phyloP scores from a whole-genome alignment of 306 rosid genomes.

The Trifolium repens region DNA sequence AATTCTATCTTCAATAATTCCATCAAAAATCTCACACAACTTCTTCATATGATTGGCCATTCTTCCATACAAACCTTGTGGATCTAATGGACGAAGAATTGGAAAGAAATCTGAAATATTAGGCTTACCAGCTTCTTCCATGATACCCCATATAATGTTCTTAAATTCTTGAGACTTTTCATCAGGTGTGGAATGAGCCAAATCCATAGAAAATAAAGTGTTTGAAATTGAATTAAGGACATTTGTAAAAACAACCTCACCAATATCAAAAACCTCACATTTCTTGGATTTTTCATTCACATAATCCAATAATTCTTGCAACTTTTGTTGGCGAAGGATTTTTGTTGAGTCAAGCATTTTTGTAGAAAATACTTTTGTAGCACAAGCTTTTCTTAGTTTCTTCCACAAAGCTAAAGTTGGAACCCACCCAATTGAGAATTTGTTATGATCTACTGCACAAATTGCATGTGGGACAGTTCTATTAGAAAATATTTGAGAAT shows the following conservation, averaged over 20 bases:
- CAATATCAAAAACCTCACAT: slow-evolving; percentile 32
- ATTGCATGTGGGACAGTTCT: slow-evolving; percentile 13
- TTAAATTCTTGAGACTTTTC: slow-evolving; percentile 35
- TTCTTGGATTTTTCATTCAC: slow-evolving; percentile 1
- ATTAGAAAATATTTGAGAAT: slow-evolving; percentile 3
- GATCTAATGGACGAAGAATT: slow-evolving; percentile 18
- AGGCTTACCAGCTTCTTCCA: slow-evolving; percentile 33
- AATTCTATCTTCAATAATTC: slow-evolving; percentile 39
- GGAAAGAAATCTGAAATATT: slow-evolving; percentile 38
- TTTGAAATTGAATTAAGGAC: slow-evolving; percentile 21
- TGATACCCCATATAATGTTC: neutral
- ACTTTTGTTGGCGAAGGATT: slow-evolving; percentile 1
- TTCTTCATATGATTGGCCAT: neutral
- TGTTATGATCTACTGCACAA: slow-evolving; percentile 1
- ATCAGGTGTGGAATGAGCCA: neutral
- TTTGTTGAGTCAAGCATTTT: slow-evolving; percentile 32
- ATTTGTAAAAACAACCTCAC: slow-evolving; percentile 19
- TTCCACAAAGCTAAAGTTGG: slow-evolving; percentile 29
- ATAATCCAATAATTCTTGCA: slow-evolving; percentile 25
- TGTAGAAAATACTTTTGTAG: slow-evolving; percentile 31
- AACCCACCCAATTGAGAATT: neutral
- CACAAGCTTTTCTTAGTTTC: slow-evolving; percentile 31
- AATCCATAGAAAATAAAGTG: slow-evolving; percentile 34
- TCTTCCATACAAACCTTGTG: neutral
- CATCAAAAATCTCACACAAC: slow-evolving; percentile 11